A percentile compares a stretch with the other conserved stretches of the same genome.
phyloP scores from a whole-genome alignment of 768 basidiomycete species.

The Boletus edulis region DNA sequence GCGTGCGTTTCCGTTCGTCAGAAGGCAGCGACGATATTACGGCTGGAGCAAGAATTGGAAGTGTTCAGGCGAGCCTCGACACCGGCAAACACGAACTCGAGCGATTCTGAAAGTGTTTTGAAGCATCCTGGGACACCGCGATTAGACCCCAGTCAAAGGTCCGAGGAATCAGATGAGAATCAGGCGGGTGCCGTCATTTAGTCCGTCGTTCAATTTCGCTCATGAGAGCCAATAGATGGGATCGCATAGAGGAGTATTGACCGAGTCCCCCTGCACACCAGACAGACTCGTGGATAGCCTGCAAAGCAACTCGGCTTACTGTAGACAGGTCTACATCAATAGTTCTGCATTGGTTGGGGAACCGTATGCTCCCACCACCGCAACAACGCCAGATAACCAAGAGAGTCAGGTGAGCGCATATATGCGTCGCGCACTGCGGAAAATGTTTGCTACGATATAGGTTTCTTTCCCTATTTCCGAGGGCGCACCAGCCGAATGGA shows the following conservation, averaged over 20 bases:
- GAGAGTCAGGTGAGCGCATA: constrained; percentile 19
- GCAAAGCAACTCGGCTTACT: constrained; percentile 29
- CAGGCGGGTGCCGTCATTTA: neutral
- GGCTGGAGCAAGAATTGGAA: constrained; percentile 43
- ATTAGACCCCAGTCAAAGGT: neutral
- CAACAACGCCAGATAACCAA: neutral
- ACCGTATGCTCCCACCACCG: neutral
- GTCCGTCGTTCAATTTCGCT: neutral
- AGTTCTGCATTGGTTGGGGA: constrained; percentile 6
- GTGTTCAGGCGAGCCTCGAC: constrained; percentile 22
- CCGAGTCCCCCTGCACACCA: constrained; percentile 14
- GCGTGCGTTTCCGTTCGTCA: constrained; percentile 61
- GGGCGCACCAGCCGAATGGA: constrained; percentile 32
- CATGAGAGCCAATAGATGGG: neutral
- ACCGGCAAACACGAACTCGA: constrained; percentile 16
- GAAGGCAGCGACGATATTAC: constrained; percentile 52
- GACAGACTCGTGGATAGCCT: constrained; percentile 20
- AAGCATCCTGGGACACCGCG: neutral
- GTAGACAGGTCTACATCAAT: constrained; percentile 12
- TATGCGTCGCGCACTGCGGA: constrained; percentile 3
- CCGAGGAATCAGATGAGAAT: neutral
- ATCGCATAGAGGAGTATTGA: neutral
- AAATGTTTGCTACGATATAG: neutral
- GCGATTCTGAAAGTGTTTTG: neutral
- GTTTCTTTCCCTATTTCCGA: neutral